Base-by-base conservation (phyloP, 768 basidiomycete species). In the Hortiboletus campestris region DNA sequence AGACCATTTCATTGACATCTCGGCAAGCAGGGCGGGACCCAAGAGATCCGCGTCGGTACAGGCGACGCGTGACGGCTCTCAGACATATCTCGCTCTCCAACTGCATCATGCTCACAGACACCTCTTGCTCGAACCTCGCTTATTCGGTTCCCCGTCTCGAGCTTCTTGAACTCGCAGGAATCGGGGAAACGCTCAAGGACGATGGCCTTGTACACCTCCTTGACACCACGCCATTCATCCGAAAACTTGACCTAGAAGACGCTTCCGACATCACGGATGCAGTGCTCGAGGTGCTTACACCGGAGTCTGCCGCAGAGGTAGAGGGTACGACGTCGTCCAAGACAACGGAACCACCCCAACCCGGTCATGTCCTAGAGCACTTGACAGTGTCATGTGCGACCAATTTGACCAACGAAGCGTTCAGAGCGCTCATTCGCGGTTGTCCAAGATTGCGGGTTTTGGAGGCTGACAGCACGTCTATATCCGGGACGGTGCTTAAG, bases 171-270 rank as follows among this genome's bases (percentile, higher is more conserved):
- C 67, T 95, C 53, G 90, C 86, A 0, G 84, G 86, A 10, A 82
- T 95, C 22, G 87, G 89, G 13, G 65, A 78, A 13, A 82, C 85
- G 44, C 70, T 94, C 57, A 82, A 79, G 58, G 84, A 91, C 57
- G 82, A 81, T 3, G 93, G 92, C n/a, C 72, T 97, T 8, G 73
- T 91, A 17, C 77, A 78, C 41, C 77, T 97, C 20, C 72, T 97
- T 35, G 72, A 72, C 43, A 87, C 86, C 14, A 86, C 85, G 3
- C 89, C 89, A 1, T 69, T 77, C 57, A 84, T 97, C 45, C 79
- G 84, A 51, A 83, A 82, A 43, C 73, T 96, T 39, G 94, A 97
- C 67, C 74, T 97, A n/a, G 94, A 96, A 66, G 89, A 92, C 60
- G 91, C 91, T 7, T 69, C 72, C 13, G 80, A 85, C 17, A 82